Percentiles rank a stretch among this genome's conserved stretches.
Evolutionary conservation across 768 basidiomycete species (phyloP).

Genomic region (Hygrophoropsis aurantiaca): DNA sequence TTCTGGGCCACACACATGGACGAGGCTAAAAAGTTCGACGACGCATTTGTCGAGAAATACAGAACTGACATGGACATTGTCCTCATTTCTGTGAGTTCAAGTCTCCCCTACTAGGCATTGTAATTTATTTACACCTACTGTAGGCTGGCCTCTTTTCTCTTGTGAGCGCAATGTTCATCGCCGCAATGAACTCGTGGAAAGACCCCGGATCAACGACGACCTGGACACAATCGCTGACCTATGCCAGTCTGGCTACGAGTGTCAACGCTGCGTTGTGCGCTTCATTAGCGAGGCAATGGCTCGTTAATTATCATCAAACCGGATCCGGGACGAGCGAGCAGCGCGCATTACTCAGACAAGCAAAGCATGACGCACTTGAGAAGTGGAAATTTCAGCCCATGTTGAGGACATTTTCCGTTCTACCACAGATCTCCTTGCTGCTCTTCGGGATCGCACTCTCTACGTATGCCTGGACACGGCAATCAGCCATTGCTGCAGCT

Average conservation of each 20-base stretch:
- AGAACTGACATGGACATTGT: background rate
- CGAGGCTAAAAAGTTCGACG: background rate
- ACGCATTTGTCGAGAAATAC: background rate
- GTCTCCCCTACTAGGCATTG: background rate
- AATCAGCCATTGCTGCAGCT: constrained; percentile 8
- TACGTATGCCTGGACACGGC: constrained; percentile 3
- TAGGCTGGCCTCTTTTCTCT: background rate
- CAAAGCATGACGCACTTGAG: constrained; percentile 11
- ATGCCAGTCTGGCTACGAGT: constrained; percentile 12
- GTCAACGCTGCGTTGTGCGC: constrained; percentile 17
- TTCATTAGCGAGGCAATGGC: constrained; percentile 17
- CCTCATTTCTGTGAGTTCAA: background rate
- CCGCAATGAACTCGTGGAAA: constrained; percentile 1
- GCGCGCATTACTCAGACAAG: constrained; percentile 10
- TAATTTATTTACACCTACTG: background rate
- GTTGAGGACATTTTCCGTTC: constrained; percentile 8
- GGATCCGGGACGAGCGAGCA: constrained; percentile 10
- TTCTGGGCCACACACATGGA: background rate
- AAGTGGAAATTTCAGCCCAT: constrained; percentile 14
- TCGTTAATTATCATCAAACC: constrained; percentile 5
- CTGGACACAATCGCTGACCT: constrained; percentile 12
- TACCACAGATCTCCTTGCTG: constrained; percentile 12
- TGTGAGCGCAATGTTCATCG: background rate
- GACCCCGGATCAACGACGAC: constrained; percentile 7
- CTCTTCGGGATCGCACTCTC: constrained; percentile 12